A percentile compares a stretch with the other conserved stretches of the same genome.
Conservation (phyloP, 352 stramenopile species). For the Phytophthora fragariaefolia region DNA sequence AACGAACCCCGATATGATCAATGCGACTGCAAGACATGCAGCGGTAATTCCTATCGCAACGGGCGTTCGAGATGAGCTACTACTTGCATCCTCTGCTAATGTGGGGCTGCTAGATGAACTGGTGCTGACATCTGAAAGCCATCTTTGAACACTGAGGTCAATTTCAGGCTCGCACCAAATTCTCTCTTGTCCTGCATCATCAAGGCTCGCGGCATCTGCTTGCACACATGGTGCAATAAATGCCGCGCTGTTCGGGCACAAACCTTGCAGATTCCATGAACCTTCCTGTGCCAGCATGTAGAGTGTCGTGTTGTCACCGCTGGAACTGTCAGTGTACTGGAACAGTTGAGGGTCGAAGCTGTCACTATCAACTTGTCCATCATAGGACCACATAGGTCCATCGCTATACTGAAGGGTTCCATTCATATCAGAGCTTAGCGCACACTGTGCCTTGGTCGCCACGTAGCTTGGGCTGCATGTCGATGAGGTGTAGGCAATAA, state of each 20-base stretch:
- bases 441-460: constrained; percentile 19
- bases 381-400: constrained; percentile 21
- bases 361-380: constrained; percentile 19
- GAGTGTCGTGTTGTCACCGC: constrained; percentile 9
- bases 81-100: background rate
- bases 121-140: background rate
- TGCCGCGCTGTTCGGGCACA: constrained; percentile 15
- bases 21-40: background rate
- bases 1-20: background rate
- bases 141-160: background rate
- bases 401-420: background rate
- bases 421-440: constrained; percentile 7
- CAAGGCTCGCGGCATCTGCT: background rate
- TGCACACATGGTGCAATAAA: constrained; percentile 33
- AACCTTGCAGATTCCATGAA: constrained; percentile 9
- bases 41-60: background rate
- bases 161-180: constrained; percentile 33
- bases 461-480: constrained; percentile 20
- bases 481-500: constrained; percentile 18
- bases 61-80: background rate
- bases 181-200: background rate
- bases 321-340: constrained; percentile 1
- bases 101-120: too few relatives aligned
- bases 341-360: constrained; percentile 35
- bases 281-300: constrained; percentile 25